Conservation (phyloP, 169 alveolate genomes). For the Ichthyophthirius multifiliis region DNA sequence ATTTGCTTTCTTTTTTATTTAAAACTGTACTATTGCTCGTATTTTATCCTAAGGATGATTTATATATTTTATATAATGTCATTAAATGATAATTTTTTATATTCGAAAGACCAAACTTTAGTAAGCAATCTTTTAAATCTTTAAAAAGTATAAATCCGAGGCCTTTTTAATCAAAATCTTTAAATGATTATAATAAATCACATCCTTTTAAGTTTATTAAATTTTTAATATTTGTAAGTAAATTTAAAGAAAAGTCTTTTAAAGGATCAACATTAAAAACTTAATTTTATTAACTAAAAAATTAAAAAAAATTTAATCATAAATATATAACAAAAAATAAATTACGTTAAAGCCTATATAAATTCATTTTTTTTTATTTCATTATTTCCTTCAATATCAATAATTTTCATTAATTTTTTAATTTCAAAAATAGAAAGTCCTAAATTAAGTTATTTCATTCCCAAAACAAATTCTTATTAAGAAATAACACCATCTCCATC, state of each 20-base stretch:
- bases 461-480: slow-evolving; percentile 38
- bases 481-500: slow-evolving; percentile 48
- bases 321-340: background rate
- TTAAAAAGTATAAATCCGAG: background rate
- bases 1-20: no score
- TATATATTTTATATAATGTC: slow-evolving; percentile 5
- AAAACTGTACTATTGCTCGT: no score
- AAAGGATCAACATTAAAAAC: background rate
- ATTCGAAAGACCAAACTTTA: background rate
- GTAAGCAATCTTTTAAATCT: background rate
- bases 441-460: slow-evolving; percentile 38
- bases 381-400: slow-evolving; percentile 37
- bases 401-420: slow-evolving; percentile 40
- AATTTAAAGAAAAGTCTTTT: background rate
- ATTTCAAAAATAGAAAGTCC: slow-evolving; percentile 46
- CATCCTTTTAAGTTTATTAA: slow-evolving; percentile 1
- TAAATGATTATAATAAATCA: background rate
- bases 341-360: background rate
- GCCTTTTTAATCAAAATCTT: background rate
- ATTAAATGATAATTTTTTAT: background rate
- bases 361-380: slow-evolving; percentile 37
- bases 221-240: slow-evolving; percentile 5
- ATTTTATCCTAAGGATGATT: background rate
- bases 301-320: background rate
- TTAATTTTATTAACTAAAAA: background rate